These are phyloP conservation scores for Gossypium arboreum DNA, from an alignment of 345 rosid genomes.

Conservation along the genomic window DNA sequence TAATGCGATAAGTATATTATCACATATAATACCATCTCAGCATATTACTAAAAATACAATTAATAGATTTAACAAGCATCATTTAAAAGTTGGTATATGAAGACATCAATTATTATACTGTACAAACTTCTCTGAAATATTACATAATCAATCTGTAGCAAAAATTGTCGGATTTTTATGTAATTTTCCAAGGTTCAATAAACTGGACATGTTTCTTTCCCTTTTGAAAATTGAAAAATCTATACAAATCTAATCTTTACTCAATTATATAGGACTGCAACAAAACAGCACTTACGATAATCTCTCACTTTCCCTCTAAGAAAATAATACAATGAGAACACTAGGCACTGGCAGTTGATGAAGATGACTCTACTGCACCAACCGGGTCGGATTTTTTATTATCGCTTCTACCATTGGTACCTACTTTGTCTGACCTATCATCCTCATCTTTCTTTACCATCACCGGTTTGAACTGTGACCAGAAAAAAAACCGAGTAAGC, in stretches of 20 bases:
- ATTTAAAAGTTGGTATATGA: neutral
- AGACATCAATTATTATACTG: neutral
- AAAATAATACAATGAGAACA: neutral
- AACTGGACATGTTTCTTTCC: neutral
- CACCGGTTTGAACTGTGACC: slow-evolving; percentile 76
- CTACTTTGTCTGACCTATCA: slow-evolving; percentile 44
- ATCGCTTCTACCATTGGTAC: slow-evolving; percentile 42
- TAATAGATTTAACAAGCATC: too few species aligned
- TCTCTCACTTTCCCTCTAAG: neutral
- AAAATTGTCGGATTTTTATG: neutral
- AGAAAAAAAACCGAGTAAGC: neutral
- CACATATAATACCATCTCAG: too few species aligned
- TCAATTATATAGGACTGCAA: neutral
- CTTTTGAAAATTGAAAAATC: neutral
- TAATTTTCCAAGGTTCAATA: neutral
- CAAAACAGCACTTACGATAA: neutral
- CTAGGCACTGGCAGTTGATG: slow-evolving; percentile 33
- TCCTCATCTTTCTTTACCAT: slow-evolving; percentile 71
- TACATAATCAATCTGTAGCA: neutral
- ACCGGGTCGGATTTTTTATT: slow-evolving; percentile 35
- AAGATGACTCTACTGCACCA: slow-evolving; percentile 49
- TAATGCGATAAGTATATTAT: too few species aligned
- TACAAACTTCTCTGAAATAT: neutral
- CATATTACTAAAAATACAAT: too few species aligned
- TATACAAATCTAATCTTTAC: neutral